Evolutionary conservation across 2,329 filamentous ascomycete genomes (phyloP), one percentile per base, ranked within the genome.

Genomic region (Ophiosphaerella herpotricha): DNA sequence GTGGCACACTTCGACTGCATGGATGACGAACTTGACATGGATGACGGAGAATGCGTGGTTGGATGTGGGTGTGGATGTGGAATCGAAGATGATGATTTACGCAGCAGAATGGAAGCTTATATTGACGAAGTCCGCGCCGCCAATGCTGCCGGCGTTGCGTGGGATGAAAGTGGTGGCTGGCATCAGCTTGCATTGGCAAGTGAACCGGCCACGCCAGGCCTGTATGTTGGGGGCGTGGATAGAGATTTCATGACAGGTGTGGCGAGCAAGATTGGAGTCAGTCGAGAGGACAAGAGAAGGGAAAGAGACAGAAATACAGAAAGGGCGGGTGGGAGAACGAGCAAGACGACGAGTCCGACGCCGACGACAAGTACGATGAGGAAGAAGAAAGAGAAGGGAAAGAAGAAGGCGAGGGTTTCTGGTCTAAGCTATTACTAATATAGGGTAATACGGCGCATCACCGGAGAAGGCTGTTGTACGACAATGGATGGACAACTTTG

Each of bases 1-100:
- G 61, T 73, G 9, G 70, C 71, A 7, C 72, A 74, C 46, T 69
- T 70, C 42, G 64, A 63, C n/a, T 73, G 70, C 56, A 66, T 73
- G 56, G 57, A 60, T 31, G 54, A 64, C 23, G 59, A 62, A 32
- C 40, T 64, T 1, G 55, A 57, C 12, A 53, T 57, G 36, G 64
- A 64, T 5, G 63, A 66, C 29, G 60, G 59, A 11, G 67, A 68
- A 42, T 72, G 69, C 44, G 61, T 66, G 3, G 68, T 69, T 7
- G 64, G 64, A 1, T 66, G 68, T 38, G 60, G 60, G 5, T 67
- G 67, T 21, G 66, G 62, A 11, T 70, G 64, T 36, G 64, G 66
- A 6, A 52, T 68, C 29, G 62, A 68, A 43, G 63, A 62, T 4
- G 54, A 64, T 18, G 57, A 64, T 14, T 61, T 64, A 50, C 52